These are phyloP conservation scores for Dactylellina cionopaga DNA, from an alignment of 2,329 filamentous ascomycete species.

Conservation along the genomic window DNA sequence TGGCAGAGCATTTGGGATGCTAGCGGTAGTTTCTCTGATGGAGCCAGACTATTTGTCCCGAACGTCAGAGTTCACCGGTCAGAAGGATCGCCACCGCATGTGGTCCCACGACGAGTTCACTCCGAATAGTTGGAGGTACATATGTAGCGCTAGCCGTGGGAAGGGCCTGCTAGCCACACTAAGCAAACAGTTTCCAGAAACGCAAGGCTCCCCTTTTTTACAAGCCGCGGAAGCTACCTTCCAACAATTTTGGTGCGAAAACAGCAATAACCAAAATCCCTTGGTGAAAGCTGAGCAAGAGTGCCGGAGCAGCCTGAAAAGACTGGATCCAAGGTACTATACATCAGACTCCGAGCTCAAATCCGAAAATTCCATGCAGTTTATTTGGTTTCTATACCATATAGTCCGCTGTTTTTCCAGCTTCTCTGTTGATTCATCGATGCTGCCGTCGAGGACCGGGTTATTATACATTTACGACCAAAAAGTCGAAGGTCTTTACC, in stretches of 20 bases:
- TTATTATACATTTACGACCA: not conserved
- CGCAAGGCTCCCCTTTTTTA: not conserved
- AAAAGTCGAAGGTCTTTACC: too few relatives aligned
- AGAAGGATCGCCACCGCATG: too few relatives aligned
- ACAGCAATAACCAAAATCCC: not conserved
- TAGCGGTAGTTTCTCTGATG: not conserved
- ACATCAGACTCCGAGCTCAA: too few relatives aligned
- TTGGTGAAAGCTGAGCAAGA: not conserved
- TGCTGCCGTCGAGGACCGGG: constrained; percentile 5
- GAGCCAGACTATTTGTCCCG: too few relatives aligned
- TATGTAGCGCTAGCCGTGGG: not conserved
- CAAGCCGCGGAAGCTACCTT: not conserved
- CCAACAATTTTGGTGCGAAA: not conserved
- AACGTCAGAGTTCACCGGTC: too few relatives aligned
- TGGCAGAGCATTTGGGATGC: not conserved
- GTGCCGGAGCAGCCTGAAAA: not conserved
- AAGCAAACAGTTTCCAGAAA: constrained; percentile 4
- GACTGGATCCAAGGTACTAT: too few relatives aligned
- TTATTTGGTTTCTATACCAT: constrained; percentile 2
- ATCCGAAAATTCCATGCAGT: not conserved
- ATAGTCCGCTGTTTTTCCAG: not conserved
- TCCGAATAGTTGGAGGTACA: not conserved
- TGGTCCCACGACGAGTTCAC: not conserved
- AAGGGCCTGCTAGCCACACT: not conserved
- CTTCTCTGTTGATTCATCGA: not conserved